Evolutionary conservation across 306 rosid genomes (phyloP).

Genomic region (Ziziphus jujuba): DNA sequence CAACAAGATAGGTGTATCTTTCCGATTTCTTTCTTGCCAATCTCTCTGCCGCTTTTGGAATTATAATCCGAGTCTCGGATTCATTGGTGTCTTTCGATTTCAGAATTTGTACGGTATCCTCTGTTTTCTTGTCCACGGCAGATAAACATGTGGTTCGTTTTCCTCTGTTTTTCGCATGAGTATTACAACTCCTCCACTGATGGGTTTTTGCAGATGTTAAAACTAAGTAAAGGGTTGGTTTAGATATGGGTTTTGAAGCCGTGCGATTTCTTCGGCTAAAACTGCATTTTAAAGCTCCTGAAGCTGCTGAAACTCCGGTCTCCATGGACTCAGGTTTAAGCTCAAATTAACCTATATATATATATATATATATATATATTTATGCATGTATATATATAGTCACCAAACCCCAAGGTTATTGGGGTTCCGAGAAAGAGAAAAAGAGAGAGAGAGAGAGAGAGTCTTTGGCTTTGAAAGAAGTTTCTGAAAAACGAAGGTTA

Average conservation of each 20-base stretch:
- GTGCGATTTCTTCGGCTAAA: neutral
- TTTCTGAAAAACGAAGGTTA: neutral
- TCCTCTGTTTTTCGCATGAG: slow-evolving; percentile 18
- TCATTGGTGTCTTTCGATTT: slow-evolving; percentile 1
- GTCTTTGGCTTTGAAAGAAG: neutral
- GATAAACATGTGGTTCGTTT: neutral
- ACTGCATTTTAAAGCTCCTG: slow-evolving; percentile 5
- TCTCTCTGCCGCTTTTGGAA: slow-evolving; percentile 34
- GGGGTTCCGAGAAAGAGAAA: neutral
- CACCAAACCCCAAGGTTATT: neutral
- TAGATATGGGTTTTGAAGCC: slow-evolving; percentile 12
- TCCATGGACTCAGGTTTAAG: slow-evolving; percentile 26
- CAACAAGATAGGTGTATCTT: slow-evolving; percentile 59
- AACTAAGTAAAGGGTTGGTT: slow-evolving; percentile 4
- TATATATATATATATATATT: no score
- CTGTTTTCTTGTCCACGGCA: slow-evolving; percentile 21
- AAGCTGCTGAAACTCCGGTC: slow-evolving; percentile 21
- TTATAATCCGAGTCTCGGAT: neutral
- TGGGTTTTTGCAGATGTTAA: neutral
- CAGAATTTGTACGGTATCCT: neutral
- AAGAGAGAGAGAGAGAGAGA: neutral
- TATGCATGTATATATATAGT: no score
- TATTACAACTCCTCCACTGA: neutral
- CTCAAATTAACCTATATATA: no score
- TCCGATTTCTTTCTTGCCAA: slow-evolving; percentile 58